Evolutionary conservation across 2,329 filamentous ascomycete genomes (phyloP), one percentile per base, ranked within the genome.

Genomic region (Waltergamsia citrina): DNA sequence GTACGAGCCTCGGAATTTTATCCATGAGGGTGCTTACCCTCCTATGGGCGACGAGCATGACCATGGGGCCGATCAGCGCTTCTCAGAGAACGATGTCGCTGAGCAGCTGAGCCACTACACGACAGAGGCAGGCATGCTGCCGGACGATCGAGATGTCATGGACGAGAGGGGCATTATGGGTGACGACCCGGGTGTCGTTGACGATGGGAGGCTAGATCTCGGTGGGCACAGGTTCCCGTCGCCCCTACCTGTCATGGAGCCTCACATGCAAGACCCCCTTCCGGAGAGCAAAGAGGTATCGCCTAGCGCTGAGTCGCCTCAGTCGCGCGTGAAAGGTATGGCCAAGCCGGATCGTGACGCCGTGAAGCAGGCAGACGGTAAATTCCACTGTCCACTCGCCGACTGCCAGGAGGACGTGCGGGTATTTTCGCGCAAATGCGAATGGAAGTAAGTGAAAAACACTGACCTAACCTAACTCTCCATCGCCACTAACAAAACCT

Each of bases 361-460:
- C 1, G 59, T 59, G 4, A 78, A 77, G 56, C 86, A 86, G 44
- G 53, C 63, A 1, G 71, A 84, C 17, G 83, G 83, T n/a, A 80
- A 85, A 50, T 92, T 80, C 47, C 70, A 79, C 36, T 95, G 90
- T 57, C 76, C 74, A 12, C 74, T 77, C 44, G 59, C 69, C 0
- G 78, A 81, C 36, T 95, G 88, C 48, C 69, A 63, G 10, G 74
- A 81, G 34, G 68, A 78, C 5, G 49, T 68, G 5, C 71, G 68
- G 29, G 71, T 71, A 10, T 96, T 94, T 52, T 70, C 74, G 35
- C 75, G 87, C 42, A 90, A 85, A 45, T 94, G 88, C 62, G 88
- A 94, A 63, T 95, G 85, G 85, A 93, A 82, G 86, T 92, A 65
- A 74, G 84, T 72, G 4, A 14, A 26, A 12, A 16, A 17, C 36